A percentile compares a stretch with the other conserved stretches of the same genome.
phyloP scores from a whole-genome alignment of 1,284 basidiomycete genomes.

The Wolfiporia cocos region DNA sequence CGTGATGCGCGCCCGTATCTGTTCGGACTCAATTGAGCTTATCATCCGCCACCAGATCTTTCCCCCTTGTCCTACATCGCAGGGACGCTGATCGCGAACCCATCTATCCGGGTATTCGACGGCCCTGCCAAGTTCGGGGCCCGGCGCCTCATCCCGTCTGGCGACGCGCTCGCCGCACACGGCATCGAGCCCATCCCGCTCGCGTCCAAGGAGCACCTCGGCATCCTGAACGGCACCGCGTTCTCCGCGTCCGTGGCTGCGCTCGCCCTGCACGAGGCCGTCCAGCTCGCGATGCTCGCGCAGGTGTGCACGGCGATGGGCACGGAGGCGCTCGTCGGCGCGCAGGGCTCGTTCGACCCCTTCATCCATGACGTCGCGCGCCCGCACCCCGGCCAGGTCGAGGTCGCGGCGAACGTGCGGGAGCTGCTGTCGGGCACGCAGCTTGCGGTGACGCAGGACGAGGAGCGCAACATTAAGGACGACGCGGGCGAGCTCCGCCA shows the following conservation, averaged over 20 bases:
- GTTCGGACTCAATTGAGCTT: neutral
- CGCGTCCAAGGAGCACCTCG: slow-evolving; percentile 78
- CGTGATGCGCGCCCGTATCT: neutral
- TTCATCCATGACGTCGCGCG: slow-evolving; percentile 78
- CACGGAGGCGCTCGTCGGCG: slow-evolving; percentile 73
- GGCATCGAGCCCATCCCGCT: slow-evolving; percentile 65
- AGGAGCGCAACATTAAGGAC: slow-evolving; percentile 58
- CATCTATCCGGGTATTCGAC: slow-evolving; percentile 71
- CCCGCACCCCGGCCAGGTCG: slow-evolving; percentile 84
- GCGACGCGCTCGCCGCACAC: slow-evolving; percentile 62
- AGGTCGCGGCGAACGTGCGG: slow-evolving; percentile 66
- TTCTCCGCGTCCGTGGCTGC: slow-evolving; percentile 64
- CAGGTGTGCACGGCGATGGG: slow-evolving; percentile 83
- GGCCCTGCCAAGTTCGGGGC: slow-evolving; percentile 45
- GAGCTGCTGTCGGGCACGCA: slow-evolving; percentile 66
- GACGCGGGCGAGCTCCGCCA: slow-evolving; percentile 69
- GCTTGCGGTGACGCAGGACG: slow-evolving; percentile 59
- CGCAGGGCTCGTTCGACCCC: slow-evolving; percentile 67
- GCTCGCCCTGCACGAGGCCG: slow-evolving; percentile 66
- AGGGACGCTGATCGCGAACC: slow-evolving; percentile 72
- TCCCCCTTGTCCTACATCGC: slow-evolving; percentile 84
- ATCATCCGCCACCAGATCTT: slow-evolving; percentile 40
- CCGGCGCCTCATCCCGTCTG: slow-evolving; percentile 52
- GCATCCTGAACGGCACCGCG: slow-evolving; percentile 80
- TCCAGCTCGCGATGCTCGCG: slow-evolving; percentile 65